phyloP scores from a whole-genome alignment of 352 stramenopile genomes.

The Pythium rhizo-oryzae region DNA sequence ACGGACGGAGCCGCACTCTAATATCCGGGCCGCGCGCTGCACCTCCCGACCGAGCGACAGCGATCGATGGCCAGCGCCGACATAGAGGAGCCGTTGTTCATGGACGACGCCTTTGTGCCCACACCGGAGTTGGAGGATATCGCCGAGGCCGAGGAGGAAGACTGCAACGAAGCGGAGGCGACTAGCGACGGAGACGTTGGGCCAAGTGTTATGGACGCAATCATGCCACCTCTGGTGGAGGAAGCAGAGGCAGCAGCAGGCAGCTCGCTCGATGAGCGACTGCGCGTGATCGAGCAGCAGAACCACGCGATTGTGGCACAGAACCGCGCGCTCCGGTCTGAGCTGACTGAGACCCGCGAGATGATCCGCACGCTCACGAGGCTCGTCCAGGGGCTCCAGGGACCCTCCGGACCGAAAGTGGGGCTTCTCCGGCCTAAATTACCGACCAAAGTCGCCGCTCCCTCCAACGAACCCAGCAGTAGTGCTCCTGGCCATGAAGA shows the following conservation, averaged over 20 bases:
- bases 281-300: neutral
- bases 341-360: neutral
- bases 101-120: neutral
- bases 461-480: constrained; percentile 29
- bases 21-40: too few species aligned
- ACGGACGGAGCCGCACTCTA: too few species aligned
- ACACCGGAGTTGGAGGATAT: neutral
- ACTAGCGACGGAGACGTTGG: neutral
- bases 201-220: neutral
- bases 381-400: neutral
- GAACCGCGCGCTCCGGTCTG: neutral
- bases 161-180: neutral
- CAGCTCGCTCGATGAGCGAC: neutral
- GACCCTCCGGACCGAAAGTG: too few species aligned
- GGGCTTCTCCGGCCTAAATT: neutral
- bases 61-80: neutral
- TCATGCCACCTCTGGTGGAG: neutral
- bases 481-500: constrained; percentile 42
- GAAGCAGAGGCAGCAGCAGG: neutral
- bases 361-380: neutral
- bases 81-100: neutral
- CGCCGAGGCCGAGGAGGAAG: neutral
- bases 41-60: too few species aligned
- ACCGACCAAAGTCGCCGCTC: neutral
- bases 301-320: neutral